These are phyloP conservation scores for Pythium periplocum DNA, from an alignment of 352 stramenopile species.

Conservation along the genomic window DNA sequence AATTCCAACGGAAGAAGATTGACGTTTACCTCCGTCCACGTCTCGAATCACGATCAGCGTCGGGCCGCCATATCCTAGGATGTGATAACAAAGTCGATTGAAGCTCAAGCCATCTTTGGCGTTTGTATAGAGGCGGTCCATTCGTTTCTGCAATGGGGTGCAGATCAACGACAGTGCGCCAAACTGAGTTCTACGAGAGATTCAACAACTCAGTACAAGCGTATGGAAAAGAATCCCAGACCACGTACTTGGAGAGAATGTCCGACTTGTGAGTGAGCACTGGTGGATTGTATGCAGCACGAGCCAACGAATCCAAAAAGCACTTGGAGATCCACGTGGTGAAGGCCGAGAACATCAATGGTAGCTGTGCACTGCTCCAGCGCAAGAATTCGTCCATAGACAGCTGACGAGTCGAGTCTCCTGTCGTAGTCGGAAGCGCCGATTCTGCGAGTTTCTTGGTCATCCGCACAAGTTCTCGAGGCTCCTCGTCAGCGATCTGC, in stretches of 20 bases:
- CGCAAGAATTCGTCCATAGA: slow-evolving; percentile 57
- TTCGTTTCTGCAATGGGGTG: slow-evolving; percentile 45
- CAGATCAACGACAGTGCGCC: slow-evolving; percentile 51
- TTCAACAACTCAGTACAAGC: not conserved
- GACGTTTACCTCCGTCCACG: slow-evolving; percentile 32
- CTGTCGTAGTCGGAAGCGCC: slow-evolving; percentile 22
- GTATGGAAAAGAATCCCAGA: not conserved
- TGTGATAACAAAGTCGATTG: slow-evolving; percentile 77
- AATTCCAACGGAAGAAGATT: not conserved
- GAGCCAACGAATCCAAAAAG: slow-evolving; percentile 43
- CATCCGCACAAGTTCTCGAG: slow-evolving; percentile 20
- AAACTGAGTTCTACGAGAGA: slow-evolving; percentile 49
- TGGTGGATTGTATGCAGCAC: slow-evolving; percentile 43
- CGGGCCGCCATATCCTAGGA: slow-evolving; percentile 70
- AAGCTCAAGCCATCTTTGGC: slow-evolving; percentile 77
- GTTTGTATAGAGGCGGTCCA: slow-evolving; percentile 77
- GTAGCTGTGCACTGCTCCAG: slow-evolving; percentile 54
- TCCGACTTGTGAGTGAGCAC: slow-evolving; percentile 52
- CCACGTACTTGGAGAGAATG: slow-evolving; percentile 61
- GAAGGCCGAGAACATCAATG: slow-evolving; percentile 74
- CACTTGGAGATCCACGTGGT: slow-evolving; percentile 62
- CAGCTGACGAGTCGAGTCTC: slow-evolving; percentile 20
- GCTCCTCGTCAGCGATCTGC: slow-evolving; percentile 18
- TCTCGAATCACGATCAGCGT: slow-evolving; percentile 70
- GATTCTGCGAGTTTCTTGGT: slow-evolving; percentile 37